Evolutionary conservation across 345 rosid genomes (phyloP), one percentile per base, ranked within the genome.

Genomic region (Populus nigra): DNA sequence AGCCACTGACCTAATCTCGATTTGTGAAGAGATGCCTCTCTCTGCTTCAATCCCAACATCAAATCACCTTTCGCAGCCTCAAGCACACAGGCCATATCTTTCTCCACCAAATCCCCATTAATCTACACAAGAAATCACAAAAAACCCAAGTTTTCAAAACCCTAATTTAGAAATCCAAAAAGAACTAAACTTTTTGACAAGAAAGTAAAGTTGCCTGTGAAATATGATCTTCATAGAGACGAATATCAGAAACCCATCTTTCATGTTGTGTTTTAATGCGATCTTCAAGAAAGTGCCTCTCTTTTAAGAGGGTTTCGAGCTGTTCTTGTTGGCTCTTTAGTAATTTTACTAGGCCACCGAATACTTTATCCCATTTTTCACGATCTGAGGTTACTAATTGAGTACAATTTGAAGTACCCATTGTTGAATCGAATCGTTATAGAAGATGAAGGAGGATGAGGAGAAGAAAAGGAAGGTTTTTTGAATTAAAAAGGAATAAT

Each of bases 241-340:
- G 84, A 80, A 87, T 77, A 65, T 89, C 95, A 45, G 85, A 83
- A 38, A 73, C 76, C 91, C 92, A 86, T 35, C 84, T 76, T 2
- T 85, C 84, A 25, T 87, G 83, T 65, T 84, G 87, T 63, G 77
- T 80, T 23, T 78, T 89, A 53, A 92, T 69, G 8, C 80, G 87
- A 73, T 79, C 94, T 86, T 88, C 91, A 8, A 92, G 83, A 29
- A 85, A 57, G 74, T 87, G 89, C 85, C 91, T 87, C 72, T 94
- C 91, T 80, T 82, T 72, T 61, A 88, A 79, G 33, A 92, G 88
- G 25, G 88, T 79, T 55, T 84, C 81, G 33, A 92, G 89, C 91
- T 91, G 94, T 43, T 87, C 84, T 76, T 94, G 93, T 76, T 89
- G 93, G 66, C 85, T 76, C 57, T 83, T 84, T 38, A 96, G 50